A percentile compares a stretch with the other conserved stretches of the same genome.
Conservation (phyloP, 495 filamentous ascomycete species). For the Cryomyces minteri region DNA sequence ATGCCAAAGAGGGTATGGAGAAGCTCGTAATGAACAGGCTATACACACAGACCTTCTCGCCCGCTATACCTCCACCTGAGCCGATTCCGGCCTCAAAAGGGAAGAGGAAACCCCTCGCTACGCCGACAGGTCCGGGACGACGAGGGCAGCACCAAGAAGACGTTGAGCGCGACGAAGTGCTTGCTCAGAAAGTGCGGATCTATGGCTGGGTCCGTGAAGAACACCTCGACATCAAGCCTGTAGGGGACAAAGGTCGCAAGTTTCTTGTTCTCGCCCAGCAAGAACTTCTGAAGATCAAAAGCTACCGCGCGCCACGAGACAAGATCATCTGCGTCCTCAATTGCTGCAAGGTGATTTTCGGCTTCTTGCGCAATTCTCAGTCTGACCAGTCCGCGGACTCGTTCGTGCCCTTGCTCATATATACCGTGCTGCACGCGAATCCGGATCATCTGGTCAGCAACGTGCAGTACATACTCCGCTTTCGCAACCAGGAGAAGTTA, state of each 20-base stretch:
- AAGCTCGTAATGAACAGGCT: constrained; percentile 98
- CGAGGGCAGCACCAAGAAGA: constrained; percentile 96
- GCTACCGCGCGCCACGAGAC: constrained; percentile 85
- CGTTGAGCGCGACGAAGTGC: constrained; percentile 84
- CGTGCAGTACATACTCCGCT: constrained; percentile 92
- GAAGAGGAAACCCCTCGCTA: constrained; percentile 47
- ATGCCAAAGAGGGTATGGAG: constrained; percentile 97
- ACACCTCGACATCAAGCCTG: constrained; percentile 85
- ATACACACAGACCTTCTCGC: constrained; percentile 92
- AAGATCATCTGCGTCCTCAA: constrained; percentile 98
- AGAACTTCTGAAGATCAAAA: constrained; percentile 88
- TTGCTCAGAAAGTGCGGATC: constrained; percentile 90
- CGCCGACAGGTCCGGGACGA: constrained; percentile 59
- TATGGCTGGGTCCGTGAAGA: constrained; percentile 91
- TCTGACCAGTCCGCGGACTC: constrained; percentile 90
- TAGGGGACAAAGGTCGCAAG: constrained; percentile 63
- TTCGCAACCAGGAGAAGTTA: constrained; percentile 93
- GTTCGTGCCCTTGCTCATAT: constrained; percentile 90
- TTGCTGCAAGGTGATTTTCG: constrained; percentile 99
- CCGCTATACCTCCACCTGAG: constrained; percentile 66
- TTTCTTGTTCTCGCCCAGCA: constrained; percentile 83
- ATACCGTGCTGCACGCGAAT: constrained; percentile 84
- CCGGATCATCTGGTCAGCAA: constrained; percentile 93
- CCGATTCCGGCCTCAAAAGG: constrained; percentile 52
- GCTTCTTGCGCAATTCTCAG: constrained; percentile 80